Evolutionary conservation across 1,139 yeast species (phyloP).

Genomic region (Hyphopichia buzzinii): DNA sequence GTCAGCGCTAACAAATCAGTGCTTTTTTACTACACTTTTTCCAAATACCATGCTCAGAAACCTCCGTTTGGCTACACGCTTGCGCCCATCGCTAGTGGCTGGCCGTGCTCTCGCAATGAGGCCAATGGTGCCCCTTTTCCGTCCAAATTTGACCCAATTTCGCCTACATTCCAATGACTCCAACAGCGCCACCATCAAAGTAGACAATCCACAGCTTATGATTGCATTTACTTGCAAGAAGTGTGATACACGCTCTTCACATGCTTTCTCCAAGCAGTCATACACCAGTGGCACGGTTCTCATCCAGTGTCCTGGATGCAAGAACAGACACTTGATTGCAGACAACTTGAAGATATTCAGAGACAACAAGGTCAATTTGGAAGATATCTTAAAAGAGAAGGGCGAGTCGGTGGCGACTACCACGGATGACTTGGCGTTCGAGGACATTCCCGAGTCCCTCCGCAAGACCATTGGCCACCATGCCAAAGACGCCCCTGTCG

Average conservation of each 20-base stretch:
- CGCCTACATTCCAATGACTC: constrained; percentile 4
- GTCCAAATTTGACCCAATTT: too few relatives aligned
- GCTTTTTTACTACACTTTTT: too few relatives aligned
- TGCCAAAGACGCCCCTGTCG: constrained; percentile 62
- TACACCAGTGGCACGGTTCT: constrained; percentile 84
- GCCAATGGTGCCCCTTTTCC: too few relatives aligned
- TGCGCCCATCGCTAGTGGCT: too few relatives aligned
- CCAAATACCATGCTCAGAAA: too few relatives aligned
- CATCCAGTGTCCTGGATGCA: constrained; percentile 90
- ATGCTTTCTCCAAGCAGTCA: constrained; percentile 86
- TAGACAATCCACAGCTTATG: constrained; percentile 74
- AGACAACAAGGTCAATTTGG: constrained; percentile 70
- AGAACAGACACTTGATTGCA: constrained; percentile 85
- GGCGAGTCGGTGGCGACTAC: constrained; percentile 71
- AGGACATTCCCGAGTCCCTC: constrained; percentile 70
- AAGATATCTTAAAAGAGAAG: constrained; percentile 72
- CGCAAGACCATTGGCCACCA: constrained; percentile 55
- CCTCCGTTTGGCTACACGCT: too few relatives aligned
- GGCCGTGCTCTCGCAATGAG: too few relatives aligned
- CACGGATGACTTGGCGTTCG: constrained; percentile 64
- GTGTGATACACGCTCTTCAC: constrained; percentile 82
- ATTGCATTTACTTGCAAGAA: constrained; percentile 91
- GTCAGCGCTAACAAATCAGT: too few relatives aligned
- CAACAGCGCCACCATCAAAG: constrained; percentile 27
- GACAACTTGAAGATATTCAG: constrained; percentile 85